Base-by-base conservation (phyloP, 768 basidiomycete species). In the Leucogyrophana mollusca region DNA sequence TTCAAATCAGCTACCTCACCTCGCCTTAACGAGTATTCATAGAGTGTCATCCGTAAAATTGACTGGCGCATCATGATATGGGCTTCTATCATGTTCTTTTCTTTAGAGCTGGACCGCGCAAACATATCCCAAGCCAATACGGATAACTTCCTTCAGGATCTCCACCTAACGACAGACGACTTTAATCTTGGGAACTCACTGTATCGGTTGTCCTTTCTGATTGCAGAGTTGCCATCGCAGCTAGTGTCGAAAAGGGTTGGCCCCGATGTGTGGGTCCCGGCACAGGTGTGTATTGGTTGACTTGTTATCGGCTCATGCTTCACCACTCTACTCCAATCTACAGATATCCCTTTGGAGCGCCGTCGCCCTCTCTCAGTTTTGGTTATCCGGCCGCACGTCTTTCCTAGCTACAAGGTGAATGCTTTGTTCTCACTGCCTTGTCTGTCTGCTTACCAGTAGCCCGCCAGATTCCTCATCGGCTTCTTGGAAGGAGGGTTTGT, bases 61-160 rank as follows among this genome's bases (percentile, higher is more conserved):
- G 84, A 86, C 64, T 56, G 68, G 45, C 70, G 76, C 24, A 78
- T 88, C 52, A 78, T 80, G 68, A 54, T 80, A 4, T 82, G 79
- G 79, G 78, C 80, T 3, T 72, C 66, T 40, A 64, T 81, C 51
- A 84, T 83, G 81, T 85, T 86, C 65, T 81, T 82, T 51, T 65
- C 72, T 17, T 63, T 84, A 23, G 79, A 82, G 51, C 53, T 82
- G 40, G 83, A 83, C 55, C 67, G 84, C 21, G 70, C 68, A 40
- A 87, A 85, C 57, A 69, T 86, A 24, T 74, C 76, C 1, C 81
- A 82, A 58, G 85, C 85, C 24, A 84, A 85, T 50, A 75, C 82
- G 2, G 84, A 86, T 61, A 85, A 83, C 59, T 78, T 88, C 53
- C 64, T 87, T n/a, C 49, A 65, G 2, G 83, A 87, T 54, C 70